Percentiles rank a stretch among this genome's conserved stretches.
phyloP scores from a whole-genome alignment of 2,329 filamentous ascomycete species.

The Phaeosphaeria sp. region DNA sequence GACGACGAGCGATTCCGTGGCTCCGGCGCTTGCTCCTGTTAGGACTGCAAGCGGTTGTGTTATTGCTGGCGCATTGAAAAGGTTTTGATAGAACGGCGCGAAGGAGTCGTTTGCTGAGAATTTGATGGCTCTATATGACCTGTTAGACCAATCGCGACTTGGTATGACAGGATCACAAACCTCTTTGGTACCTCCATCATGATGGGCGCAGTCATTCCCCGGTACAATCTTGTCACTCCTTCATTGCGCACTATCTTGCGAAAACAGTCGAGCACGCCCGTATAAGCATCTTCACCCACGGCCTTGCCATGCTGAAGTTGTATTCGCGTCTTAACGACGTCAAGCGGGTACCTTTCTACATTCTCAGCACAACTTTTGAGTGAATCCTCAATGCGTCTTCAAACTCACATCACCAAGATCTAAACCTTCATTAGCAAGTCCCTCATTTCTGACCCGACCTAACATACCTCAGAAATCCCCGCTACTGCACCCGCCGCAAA shows the following conservation, averaged over 20 bases:
- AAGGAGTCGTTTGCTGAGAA: constrained; percentile 43
- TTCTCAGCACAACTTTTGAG: constrained; percentile 20
- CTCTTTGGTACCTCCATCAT: constrained; percentile 29
- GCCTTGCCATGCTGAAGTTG: constrained; percentile 36
- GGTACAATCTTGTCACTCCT: constrained; percentile 30
- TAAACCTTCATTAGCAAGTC: neutral
- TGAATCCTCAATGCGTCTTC: neutral
- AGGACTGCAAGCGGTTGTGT: constrained; percentile 37
- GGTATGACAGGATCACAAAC: neutral
- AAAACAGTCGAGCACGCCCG: constrained; percentile 38
- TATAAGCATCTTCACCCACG: constrained; percentile 29
- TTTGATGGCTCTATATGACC: constrained; percentile 33
- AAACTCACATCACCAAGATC: constrained; percentile 35
- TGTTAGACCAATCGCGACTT: neutral
- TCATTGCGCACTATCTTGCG: constrained; percentile 36
- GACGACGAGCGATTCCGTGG: constrained; percentile 39
- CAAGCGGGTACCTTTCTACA: constrained; percentile 42
- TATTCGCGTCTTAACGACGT: constrained; percentile 42
- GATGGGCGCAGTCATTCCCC: constrained; percentile 41
- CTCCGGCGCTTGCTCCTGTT: constrained; percentile 38
- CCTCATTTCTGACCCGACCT: neutral
- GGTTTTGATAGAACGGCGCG: constrained; percentile 28
- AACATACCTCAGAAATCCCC: constrained; percentile 13
- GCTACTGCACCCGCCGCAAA: constrained; percentile 31
- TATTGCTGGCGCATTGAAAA: constrained; percentile 25